Base-by-base conservation (phyloP, 495 filamentous ascomycete genomes). In the Evernia prunastri region DNA sequence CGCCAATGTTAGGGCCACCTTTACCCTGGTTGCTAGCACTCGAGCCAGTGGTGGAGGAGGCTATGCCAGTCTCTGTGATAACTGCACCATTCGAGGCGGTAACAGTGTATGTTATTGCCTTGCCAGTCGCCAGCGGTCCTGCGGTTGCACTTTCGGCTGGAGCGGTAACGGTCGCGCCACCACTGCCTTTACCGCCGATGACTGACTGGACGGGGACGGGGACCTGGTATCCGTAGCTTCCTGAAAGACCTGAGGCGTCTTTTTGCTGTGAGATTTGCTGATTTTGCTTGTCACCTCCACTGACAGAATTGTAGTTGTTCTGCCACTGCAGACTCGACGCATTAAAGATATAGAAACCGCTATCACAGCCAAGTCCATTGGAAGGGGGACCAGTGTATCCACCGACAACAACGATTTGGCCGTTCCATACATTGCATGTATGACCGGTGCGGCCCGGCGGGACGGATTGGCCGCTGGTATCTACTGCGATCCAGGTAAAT, bases 401-500 rank as follows among this genome's bases (percentile, higher is more conserved):
- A 35, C 89, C 88, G 17, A 91, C 77, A 1, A 90, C 80, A 23
- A 92, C 72, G 73, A 91, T 87, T 70, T 91, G 87, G 7, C 82
- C 82, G 67, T 89, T 84, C 60, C 84, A 86, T 31, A 89, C 76
- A 51, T 83, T 80, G 71, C 88, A 90, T 4, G 83, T 82, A 68
- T 90, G 87, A 4, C 88, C 88, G 43, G 86, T 84, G 37, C 89
- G 78, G 6, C 81, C 80, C n/a, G 80, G 75, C 0, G 87, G 88
- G 12, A 82, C 75, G 6, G 78, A 77, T 70, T 84, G 79, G 0
- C 72, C 72, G 15, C 68, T 63, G 42, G 73, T 74, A 59, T 86
- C 77, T 40, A 89, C 86, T 64, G 83, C 71, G 53, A 90, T 85
- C 89, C 89, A 91, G 2, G 83, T 88, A 68, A 92, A 88, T 15